phyloP scores from a whole-genome alignment of 352 stramenopile species.

The Pythium plurisporium region DNA sequence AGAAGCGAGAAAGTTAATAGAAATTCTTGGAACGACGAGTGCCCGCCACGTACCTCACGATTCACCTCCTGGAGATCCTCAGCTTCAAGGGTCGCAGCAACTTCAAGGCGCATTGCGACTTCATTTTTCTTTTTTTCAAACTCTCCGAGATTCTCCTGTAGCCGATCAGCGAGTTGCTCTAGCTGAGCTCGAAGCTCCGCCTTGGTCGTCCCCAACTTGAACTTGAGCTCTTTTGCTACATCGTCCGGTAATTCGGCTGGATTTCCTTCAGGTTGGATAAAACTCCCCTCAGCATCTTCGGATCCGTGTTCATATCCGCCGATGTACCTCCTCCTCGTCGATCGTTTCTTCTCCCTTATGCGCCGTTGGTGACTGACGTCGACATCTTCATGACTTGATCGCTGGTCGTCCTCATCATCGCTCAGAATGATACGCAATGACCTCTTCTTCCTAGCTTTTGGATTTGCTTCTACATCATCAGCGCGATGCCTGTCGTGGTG shows the following conservation, averaged over 20 bases:
- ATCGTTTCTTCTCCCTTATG: not conserved
- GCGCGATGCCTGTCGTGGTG: not conserved
- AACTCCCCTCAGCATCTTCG: slow-evolving; percentile 55
- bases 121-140: slow-evolving; percentile 30
- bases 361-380: not conserved
- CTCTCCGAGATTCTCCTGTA: slow-evolving; percentile 41
- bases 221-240: slow-evolving; percentile 52
- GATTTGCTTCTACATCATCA: not conserved
- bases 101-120: slow-evolving; percentile 23
- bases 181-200: slow-evolving; percentile 33
- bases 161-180: slow-evolving; percentile 21
- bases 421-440: slow-evolving; percentile 35
- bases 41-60: slow-evolving; percentile 1
- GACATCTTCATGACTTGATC: too few relatives aligned
- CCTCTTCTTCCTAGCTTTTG: slow-evolving; percentile 20
- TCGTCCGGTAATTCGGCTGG: slow-evolving; percentile 69
- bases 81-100: slow-evolving; percentile 20
- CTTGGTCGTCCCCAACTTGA: slow-evolving; percentile 43
- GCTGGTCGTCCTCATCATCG: slow-evolving; percentile 22
- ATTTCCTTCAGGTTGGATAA: slow-evolving; percentile 86
- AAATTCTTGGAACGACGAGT: too few relatives aligned
- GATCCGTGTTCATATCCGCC: slow-evolving; percentile 61
- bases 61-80: slow-evolving; percentile 27
- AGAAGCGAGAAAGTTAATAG: not conserved
- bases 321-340: slow-evolving; percentile 45